Conservation (phyloP, 2,329 filamentous ascomycete genomes). For the Pseudofabraea citricarpa region DNA sequence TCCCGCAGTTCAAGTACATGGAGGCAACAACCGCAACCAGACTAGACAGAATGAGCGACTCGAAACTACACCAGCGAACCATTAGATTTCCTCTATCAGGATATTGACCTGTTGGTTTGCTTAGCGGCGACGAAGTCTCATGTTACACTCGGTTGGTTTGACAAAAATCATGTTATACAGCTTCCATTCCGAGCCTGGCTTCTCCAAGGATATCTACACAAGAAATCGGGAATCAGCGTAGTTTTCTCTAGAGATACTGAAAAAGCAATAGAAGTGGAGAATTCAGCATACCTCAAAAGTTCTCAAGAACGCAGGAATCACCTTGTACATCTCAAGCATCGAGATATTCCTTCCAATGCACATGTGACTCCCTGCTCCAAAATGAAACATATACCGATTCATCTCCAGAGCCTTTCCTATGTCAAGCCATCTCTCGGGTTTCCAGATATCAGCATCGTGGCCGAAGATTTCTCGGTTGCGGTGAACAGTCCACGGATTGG, state of each 20-base stretch:
- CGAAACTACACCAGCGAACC: too few species aligned
- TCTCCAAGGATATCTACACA: not conserved
- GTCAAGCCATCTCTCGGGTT: constrained; percentile 60
- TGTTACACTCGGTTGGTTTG: not conserved
- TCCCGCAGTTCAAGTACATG: too few species aligned
- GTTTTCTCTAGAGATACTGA: not conserved
- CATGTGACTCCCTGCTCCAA: constrained; percentile 62
- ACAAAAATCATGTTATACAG: not conserved
- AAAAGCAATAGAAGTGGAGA: constrained; percentile 2
- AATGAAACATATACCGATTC: constrained; percentile 64
- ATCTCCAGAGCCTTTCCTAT: constrained; percentile 54
- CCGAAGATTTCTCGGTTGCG: constrained; percentile 62
- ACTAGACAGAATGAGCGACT: too few species aligned
- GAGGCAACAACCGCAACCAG: too few species aligned
- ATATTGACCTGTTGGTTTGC: too few species aligned
- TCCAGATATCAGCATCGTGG: constrained; percentile 54
- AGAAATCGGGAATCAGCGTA: not conserved
- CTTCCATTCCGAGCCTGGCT: not conserved
- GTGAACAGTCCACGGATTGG: constrained; percentile 69
- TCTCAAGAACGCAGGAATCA: constrained; percentile 52
- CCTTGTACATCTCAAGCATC: constrained; percentile 54
- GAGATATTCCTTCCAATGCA: constrained; percentile 63
- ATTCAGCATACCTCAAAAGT: constrained; percentile 49
- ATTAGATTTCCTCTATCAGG: too few species aligned
- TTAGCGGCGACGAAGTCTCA: too few species aligned